Evolutionary conservation across 148 eudicot species (phyloP).

Genomic region (Rhododendron williamsianum): DNA sequence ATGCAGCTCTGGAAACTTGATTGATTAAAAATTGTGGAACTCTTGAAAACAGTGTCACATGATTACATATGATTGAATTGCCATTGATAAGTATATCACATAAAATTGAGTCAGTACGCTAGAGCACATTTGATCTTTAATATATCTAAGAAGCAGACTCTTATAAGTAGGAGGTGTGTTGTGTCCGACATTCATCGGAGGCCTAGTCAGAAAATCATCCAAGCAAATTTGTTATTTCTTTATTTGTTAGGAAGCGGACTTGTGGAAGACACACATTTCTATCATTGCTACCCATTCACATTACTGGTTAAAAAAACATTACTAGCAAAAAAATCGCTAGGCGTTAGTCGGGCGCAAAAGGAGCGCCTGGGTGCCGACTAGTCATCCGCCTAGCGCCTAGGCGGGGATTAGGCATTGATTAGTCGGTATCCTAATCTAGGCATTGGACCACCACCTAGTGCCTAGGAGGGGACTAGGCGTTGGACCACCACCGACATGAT

Average conservation of each 20-base stretch:
- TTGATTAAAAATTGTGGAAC: neutral
- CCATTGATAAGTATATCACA: neutral
- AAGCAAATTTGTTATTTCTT: neutral
- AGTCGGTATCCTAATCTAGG: neutral
- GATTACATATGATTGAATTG: neutral
- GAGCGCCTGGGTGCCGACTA: too few species aligned
- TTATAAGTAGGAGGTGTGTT: neutral
- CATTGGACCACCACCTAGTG: too few species aligned
- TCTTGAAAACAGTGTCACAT: neutral
- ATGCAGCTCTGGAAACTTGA: neutral
- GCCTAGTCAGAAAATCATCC: neutral
- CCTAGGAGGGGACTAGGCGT: too few species aligned
- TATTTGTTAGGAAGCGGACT: neutral
- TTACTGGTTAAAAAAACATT: neutral
- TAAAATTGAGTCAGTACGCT: neutral
- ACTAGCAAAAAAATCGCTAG: neutral
- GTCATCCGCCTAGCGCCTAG: too few species aligned
- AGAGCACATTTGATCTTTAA: neutral
- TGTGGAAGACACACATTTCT: neutral
- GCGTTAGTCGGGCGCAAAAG: too few species aligned
- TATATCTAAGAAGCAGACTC: neutral
- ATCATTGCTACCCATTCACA: neutral
- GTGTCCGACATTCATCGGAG: neutral
- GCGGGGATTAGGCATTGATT: neutral
- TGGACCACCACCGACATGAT: too few species aligned